A percentile compares a stretch with the other conserved stretches of the same genome.
These are phyloP conservation scores for Chaetomium sp. DNA, from an alignment of 2,329 filamentous ascomycete species.

Conservation along the genomic window DNA sequence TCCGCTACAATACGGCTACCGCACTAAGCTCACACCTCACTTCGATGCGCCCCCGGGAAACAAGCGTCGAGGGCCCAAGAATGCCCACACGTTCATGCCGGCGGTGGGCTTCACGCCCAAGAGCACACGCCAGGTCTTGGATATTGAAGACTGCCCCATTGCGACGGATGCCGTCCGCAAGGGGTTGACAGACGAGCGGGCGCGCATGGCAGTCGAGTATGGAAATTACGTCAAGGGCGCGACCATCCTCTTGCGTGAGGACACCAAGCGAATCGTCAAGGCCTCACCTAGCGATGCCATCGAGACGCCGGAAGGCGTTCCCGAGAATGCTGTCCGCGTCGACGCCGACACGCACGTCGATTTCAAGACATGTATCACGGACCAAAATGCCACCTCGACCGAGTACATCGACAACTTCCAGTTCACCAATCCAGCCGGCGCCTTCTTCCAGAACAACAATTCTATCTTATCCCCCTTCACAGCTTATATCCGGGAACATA, in stretches of 20 bases:
- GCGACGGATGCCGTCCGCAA: constrained; percentile 77
- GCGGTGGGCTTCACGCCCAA: constrained; percentile 88
- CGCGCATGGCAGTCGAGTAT: constrained; percentile 64
- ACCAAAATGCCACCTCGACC: constrained; percentile 72
- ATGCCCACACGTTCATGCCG: constrained; percentile 57
- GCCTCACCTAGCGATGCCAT: constrained; percentile 28
- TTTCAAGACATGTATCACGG: constrained; percentile 81
- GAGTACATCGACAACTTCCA: constrained; percentile 82
- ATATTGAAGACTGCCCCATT: constrained; percentile 97
- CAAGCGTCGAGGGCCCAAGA: constrained; percentile 45
- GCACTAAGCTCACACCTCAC: constrained; percentile 94
- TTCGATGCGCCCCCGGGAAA: constrained; percentile 69
- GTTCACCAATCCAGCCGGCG: constrained; percentile 86
- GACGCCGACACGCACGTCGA: constrained; percentile 60
- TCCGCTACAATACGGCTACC: constrained; percentile 85
- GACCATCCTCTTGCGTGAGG: constrained; percentile 83
- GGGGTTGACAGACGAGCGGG: constrained; percentile 74
- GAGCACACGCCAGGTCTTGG: constrained; percentile 69
- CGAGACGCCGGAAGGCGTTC: constrained; percentile 26
- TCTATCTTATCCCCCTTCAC: constrained; percentile 87
- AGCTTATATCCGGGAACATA: constrained; percentile 74
- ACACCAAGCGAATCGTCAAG: constrained; percentile 61
- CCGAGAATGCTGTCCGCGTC: constrained; percentile 41
- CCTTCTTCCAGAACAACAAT: constrained; percentile 99
- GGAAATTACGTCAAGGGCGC: constrained; percentile 71